Base-by-base conservation (phyloP, 345 rosid genomes). In the Mallotus nudiflorus region DNA sequence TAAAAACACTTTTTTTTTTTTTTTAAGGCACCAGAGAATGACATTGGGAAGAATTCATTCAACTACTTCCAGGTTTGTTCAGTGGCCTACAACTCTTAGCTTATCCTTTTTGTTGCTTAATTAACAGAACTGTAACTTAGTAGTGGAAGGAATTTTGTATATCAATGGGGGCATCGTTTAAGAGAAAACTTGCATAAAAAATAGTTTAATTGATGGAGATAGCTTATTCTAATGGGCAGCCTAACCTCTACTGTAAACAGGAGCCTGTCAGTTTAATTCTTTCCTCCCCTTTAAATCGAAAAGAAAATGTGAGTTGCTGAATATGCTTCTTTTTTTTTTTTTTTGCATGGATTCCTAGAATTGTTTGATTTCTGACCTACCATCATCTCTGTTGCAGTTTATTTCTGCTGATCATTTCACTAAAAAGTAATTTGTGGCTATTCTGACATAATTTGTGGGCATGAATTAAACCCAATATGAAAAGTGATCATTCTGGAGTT, bases 41-140 rank as follows among this genome's bases (percentile, higher is more conserved):
- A 90, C 77, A 85, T 91, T 66, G 97, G 96, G 70, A 94, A 94
- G 82, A 94, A 69, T 79, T 94, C 98, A 10, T 94, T 82, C 80
- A 94, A 94, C 80, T 94, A 91, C 85, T 87, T 84, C 78, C 98
- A 91, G 98, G 98, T 94, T 68, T 71, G 74, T 70, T 55, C 61
- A 55, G 11, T 58, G 16, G 29, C 27, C 35, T 31, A 35, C 18
- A 29, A 37, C 46, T 65, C 40, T 28, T 25, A 19, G 24, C 12
- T 14, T 74, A 24, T 65, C 2, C n/a, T 62, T 37, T 62, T 45
- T 54, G 35, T 24, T n/a, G 4, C 28, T 45, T 40, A 33, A 51
- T 55, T 27, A 6, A 48, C 9, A 16, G 22, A 22, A 20, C 5
- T 5, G 55, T 20, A 40, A 42, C 28, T 53, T 8, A 39, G 22